Evolutionary conservation across 441 rosid species (phyloP).

Genomic region (Pelargonium citronellum): DNA sequence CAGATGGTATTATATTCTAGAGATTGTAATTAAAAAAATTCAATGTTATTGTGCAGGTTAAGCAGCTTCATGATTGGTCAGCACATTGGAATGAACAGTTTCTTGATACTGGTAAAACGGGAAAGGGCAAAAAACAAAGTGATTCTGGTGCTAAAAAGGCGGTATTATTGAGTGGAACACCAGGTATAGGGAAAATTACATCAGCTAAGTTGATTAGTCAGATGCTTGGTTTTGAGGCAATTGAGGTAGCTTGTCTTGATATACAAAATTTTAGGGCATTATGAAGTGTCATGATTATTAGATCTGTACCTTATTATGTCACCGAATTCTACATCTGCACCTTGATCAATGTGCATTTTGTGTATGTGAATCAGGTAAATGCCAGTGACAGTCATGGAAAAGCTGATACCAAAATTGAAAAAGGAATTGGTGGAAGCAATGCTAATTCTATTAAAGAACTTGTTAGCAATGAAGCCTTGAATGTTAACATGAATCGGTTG

Average conservation of each 20-base stretch:
- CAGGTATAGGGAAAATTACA: constrained; percentile 97
- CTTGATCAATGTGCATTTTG: not conserved
- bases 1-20: not conserved
- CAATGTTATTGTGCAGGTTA: constrained; percentile 54
- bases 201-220: constrained; percentile 79
- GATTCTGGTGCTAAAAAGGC: constrained; percentile 75
- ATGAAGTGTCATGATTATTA: constrained; percentile 14
- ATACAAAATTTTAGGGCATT: too few species aligned
- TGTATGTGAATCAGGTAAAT: constrained; percentile 52
- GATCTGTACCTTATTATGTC: constrained; percentile 12
- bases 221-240: constrained; percentile 87
- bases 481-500: constrained; percentile 58
- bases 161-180: constrained; percentile 81
- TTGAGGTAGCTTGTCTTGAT: constrained; percentile 56
- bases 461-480: constrained; percentile 74
- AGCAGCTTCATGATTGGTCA: constrained; percentile 83
- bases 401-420: constrained; percentile 68
- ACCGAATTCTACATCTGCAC: not conserved
- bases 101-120: constrained; percentile 55
- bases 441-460: constrained; percentile 90
- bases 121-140: constrained; percentile 65
- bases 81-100: constrained; percentile 69
- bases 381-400: constrained; percentile 98
- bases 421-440: constrained; percentile 94
- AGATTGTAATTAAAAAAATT: constrained; percentile 3